phyloP scores from a whole-genome alignment of 345 rosid species.

The Gossypium arboreum region DNA sequence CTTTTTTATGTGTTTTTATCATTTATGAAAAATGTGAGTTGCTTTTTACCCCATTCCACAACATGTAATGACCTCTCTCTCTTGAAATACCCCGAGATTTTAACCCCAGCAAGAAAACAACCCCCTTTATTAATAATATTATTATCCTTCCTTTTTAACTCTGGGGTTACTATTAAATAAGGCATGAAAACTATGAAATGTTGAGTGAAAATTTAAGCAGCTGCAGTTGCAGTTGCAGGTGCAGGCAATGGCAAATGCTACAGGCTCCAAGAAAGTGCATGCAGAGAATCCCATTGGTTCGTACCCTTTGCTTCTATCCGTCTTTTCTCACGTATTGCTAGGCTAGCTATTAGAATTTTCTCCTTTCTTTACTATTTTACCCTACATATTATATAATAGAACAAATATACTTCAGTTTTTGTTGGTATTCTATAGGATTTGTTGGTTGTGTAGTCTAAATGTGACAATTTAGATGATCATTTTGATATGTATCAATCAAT shows the following conservation, averaged over 20 bases:
- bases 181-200: background rate
- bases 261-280: conserved; percentile 17
- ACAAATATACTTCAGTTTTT: background rate
- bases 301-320: conserved; percentile 9
- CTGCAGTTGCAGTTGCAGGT: background rate
- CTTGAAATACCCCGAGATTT: conserved; percentile 11
- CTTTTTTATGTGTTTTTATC: background rate
- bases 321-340: background rate
- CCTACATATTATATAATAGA: background rate
- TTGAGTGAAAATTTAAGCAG: conserved; percentile 16
- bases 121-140: background rate
- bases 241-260: conserved; percentile 15
- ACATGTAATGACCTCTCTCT: conserved; percentile 24
- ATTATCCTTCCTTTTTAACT: background rate
- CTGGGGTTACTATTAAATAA: background rate
- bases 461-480: too few species aligned
- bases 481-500: too few species aligned
- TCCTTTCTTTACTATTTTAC: background rate
- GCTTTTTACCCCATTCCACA: conserved; percentile 12
- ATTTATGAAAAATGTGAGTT: too few species aligned
- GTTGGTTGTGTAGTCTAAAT: background rate
- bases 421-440: background rate
- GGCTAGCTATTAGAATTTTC: background rate
- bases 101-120: background rate
- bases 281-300: conserved; percentile 30